Conservation (phyloP, 1,284 basidiomycete species). For the Anthracocystis panici-leucophaei region DNA sequence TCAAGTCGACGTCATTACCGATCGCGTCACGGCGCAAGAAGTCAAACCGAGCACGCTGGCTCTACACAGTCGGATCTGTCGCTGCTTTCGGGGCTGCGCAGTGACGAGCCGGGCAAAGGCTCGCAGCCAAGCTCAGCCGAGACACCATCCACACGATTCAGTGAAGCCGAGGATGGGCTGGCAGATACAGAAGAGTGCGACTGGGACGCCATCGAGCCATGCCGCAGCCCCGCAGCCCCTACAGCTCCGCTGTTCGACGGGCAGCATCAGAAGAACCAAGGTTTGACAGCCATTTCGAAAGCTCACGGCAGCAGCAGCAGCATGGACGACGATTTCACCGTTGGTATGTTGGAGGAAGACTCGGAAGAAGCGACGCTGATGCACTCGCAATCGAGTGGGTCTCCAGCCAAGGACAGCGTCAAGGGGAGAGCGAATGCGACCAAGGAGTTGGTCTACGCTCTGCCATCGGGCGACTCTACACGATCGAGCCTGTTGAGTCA, state of each 20-base stretch:
- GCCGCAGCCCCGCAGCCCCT: conserved; percentile 23
- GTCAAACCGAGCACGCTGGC: conserved; percentile 8
- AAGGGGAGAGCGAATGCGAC: neutral
- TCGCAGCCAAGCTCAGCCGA: conserved; percentile 47
- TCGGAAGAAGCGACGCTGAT: conserved; percentile 15
- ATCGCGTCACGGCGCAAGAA: neutral
- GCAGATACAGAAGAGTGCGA: conserved; percentile 32
- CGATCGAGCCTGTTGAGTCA: conserved; percentile 43
- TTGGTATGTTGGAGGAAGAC: conserved; percentile 40
- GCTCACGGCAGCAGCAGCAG: conserved; percentile 13
- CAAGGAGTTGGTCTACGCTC: conserved; percentile 36
- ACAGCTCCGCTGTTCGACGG: conserved; percentile 15
- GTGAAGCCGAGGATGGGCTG: conserved; percentile 28
- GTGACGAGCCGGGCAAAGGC: conserved; percentile 22
- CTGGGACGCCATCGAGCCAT: conserved; percentile 39
- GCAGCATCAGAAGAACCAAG: neutral
- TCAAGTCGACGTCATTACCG: conserved; percentile 10
- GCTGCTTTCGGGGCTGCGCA: conserved; percentile 24
- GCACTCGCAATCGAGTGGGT: conserved; percentile 13
- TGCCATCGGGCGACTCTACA: conserved; percentile 32
- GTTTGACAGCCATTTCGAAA: neutral
- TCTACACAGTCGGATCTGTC: conserved; percentile 28
- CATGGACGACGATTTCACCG: conserved; percentile 44
- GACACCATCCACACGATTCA: conserved; percentile 42
- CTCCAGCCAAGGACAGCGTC: neutral